Evolutionary conservation across 768 basidiomycete genomes (phyloP).

Genomic region (Epithele typhae): DNA sequence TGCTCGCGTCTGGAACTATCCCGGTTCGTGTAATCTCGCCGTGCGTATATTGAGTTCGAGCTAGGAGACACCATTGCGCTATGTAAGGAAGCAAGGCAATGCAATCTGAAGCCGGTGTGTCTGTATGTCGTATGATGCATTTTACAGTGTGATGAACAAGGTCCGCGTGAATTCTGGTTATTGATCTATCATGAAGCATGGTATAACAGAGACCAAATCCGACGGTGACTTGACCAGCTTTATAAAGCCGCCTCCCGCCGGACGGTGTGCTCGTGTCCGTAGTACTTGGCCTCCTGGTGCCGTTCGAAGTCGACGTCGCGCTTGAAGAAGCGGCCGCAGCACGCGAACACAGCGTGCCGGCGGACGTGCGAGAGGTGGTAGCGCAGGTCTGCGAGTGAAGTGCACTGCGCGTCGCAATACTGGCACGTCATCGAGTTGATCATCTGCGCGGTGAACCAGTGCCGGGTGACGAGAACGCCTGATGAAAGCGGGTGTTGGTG

Average conservation of each 20-base stretch:
- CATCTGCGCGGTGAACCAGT: conserved; percentile 22
- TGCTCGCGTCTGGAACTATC: too few relatives aligned
- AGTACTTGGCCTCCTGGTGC: conserved; percentile 10
- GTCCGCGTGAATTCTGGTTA: too few relatives aligned
- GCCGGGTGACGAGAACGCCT: conserved; percentile 16
- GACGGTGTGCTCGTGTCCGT: conserved; percentile 1
- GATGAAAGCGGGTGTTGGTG: not conserved
- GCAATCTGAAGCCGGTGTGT: too few relatives aligned
- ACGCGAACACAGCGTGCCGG: conserved; percentile 22
- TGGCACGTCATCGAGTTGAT: conserved; percentile 21
- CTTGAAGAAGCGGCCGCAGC: conserved; percentile 26
- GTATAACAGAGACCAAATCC: too few relatives aligned
- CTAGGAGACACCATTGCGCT: too few relatives aligned
- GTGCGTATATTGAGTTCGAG: too few relatives aligned
- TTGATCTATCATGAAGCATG: too few relatives aligned
- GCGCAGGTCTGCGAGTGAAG: conserved; percentile 22
- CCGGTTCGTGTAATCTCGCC: too few relatives aligned
- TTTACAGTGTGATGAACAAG: too few relatives aligned
- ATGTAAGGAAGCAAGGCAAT: too few relatives aligned
- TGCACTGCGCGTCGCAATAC: conserved; percentile 22
- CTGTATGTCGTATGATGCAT: too few relatives aligned
- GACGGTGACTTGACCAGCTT: too few relatives aligned
- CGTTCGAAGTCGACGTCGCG: conserved; percentile 19
- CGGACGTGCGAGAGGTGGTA: conserved; percentile 22
- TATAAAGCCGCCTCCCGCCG: not conserved